Base-by-base conservation (phyloP, 352 stramenopile species). In the Pythium plurisporium region DNA sequence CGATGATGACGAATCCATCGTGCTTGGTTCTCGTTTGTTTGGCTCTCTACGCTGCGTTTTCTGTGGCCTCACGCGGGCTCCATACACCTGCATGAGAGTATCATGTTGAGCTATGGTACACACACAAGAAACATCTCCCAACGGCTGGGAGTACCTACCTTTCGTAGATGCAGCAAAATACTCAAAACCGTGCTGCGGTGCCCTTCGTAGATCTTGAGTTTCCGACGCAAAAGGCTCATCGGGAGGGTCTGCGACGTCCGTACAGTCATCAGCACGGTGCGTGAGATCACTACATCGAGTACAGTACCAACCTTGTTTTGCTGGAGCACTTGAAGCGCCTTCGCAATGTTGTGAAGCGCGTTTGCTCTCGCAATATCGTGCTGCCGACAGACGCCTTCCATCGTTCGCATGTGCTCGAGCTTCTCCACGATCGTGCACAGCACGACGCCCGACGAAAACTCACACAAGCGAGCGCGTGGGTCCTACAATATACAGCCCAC, bases 301-400 rank as follows among this genome's bases (percentile, higher is more conserved):
- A 3, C 2, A 17, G 3, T 44, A n/a, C 27, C 7, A 34, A 87
- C 76, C 64, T 88, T 89, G 36, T 87, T 89, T 38, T 73, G 62
- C 50, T 82, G 69, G 1, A 91, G 61, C 20, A 89, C 76, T 15
- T 55, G 57, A 1, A 89, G 60, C 15, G 74, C 81, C 38, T 91
- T 91, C 27, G 52, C 61, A 37, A 91, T 87, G 53, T 91, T 91
- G 69, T 91, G 73, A 25, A 91, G 56, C 1, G 76, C 65, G n/a
- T 75, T 80, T 9, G 81, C 75, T 64, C 73, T 83, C 31, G 70
- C 69, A 23, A 73, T 42, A 14, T 56, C 52, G 3, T 73, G 55
- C 20, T 74, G 38, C 15, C 62, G 62, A 36, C 62, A 65, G 37
- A 87, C 50, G 5, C 81, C 81, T 41, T 80, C 67, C 20, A 89